A percentile compares a stretch with the other conserved stretches of the same genome.
These are phyloP conservation scores for Scorias spongiosa DNA, from an alignment of 2,329 filamentous ascomycete species.

Conservation along the genomic window DNA sequence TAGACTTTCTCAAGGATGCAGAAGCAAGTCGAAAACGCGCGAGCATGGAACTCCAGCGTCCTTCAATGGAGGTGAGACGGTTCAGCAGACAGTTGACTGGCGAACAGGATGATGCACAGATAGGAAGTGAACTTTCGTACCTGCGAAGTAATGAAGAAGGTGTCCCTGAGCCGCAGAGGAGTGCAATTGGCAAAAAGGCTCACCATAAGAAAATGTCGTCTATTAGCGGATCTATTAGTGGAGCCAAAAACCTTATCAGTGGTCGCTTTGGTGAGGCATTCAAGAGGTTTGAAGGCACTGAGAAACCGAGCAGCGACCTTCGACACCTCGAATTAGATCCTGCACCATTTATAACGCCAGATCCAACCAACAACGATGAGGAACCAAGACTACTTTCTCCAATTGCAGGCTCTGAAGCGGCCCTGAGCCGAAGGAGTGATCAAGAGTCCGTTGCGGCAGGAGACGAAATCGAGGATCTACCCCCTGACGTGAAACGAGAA, in stretches of 20 bases:
- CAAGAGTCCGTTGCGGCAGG: conserved; percentile 45
- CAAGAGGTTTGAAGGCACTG: conserved; percentile 60
- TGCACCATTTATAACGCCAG: conserved; percentile 7
- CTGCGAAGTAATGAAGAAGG: conserved; percentile 58
- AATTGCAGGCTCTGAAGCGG: conserved; percentile 61
- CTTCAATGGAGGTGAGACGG: conserved; percentile 17
- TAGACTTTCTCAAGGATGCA: conserved; percentile 68
- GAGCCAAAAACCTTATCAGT: conserved; percentile 60
- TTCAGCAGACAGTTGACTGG: conserved; percentile 14
- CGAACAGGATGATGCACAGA: conserved; percentile 40
- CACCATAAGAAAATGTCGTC: conserved; percentile 59
- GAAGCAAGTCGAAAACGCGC: conserved; percentile 38
- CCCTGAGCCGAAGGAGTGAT: conserved; percentile 41
- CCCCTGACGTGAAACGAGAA: conserved; percentile 80
- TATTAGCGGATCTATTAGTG: conserved; percentile 40
- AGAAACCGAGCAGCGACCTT: not conserved
- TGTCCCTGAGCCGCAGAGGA: conserved; percentile 31
- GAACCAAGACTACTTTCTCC: conserved; percentile 40
- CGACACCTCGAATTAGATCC: conserved; percentile 1
- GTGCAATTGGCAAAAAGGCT: conserved; percentile 38
- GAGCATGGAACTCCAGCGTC: conserved; percentile 12
- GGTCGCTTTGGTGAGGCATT: conserved; percentile 90
- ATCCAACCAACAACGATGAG: conserved; percentile 7
- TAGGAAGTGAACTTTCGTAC: conserved; percentile 70
- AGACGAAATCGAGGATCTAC: conserved; percentile 55